Evolutionary conservation across 1,139 yeast genomes (phyloP), one percentile per base, ranked within the genome.

Genomic region (Blastobotrys niveus): DNA sequence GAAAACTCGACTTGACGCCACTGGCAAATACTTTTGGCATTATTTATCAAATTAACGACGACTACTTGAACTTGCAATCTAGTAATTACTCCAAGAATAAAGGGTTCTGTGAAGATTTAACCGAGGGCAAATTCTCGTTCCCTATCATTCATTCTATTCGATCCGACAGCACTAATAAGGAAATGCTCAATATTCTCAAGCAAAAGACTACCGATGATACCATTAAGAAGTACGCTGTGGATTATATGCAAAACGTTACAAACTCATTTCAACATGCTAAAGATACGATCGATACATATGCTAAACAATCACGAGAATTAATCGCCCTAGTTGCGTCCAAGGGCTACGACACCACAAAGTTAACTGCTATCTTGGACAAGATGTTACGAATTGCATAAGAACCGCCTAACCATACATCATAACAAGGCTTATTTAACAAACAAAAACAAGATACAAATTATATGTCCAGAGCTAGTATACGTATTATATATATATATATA

Each of bases 111-210:
- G 96, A 88, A 55, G 96, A 88, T 59, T 72, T 88, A 32, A 76
- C 88, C 0, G 96, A 88, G 61, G 96, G 96, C 0, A 89, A 88
- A 63, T 76, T 83, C 48, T 82, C 94, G 1, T 81, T 85, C 51
- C 96, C 96, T 0, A 79, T 88, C 6, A 74, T 87, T 29, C 93
- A 85, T 62, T 76, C 80, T 15, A 63, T 81, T 5, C 57, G 68
- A 14, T 54, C 56, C 17, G 66, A 65, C 39, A 54, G 62, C 5
- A 49, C 57, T 12, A 67, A 68, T 43, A 64, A 66, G 30, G 71
- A 70, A 48, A 61, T 72, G 14, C 52, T 66, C 37, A 41, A 64
- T 50, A 73, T 75, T 22, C 62, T 74, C 38, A 66, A 60, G 39
- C 66, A 63, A 48, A 65, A 62, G 57, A 54, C 68, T 40, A 53